Evolutionary conservation across 2,329 filamentous ascomycete species (phyloP), one percentile per base, ranked within the genome.

Genomic region (Cytospora schulzeri): DNA sequence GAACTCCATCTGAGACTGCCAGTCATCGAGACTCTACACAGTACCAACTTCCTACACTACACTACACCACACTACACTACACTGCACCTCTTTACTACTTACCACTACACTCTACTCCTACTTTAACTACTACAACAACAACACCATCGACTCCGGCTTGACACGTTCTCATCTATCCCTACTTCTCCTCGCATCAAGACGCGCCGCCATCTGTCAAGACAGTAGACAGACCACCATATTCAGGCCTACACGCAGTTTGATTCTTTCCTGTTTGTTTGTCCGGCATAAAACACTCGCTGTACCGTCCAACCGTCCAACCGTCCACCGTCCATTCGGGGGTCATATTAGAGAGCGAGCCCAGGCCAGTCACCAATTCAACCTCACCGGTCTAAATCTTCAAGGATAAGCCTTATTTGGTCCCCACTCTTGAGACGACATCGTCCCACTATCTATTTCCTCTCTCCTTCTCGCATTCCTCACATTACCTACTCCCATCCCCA

Each of bases 401-500:
- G 50, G 35, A 26, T n/a, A 19, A 22, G 15, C 24, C 33, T 41
- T 22, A 53, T 14, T 48, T 17, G 58, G 54, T 51, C 38, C 59
- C 2, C 29, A 35, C 59, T 55, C 60, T 35, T 58, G 29, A 52
- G 24, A 58, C 59, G 33, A 38, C 59, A 56, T 50, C 48, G 55
- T 58, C 28, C 51, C 60, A 50, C 50, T 6, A n/a, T 9, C 9
- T 1, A 22, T 12, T 14, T 2, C 3, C 22, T 22, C 12, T 15
- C 22, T 24, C 51, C 29, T 50, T 22, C 14, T 60, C 8, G 24
- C 31, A n/a, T 28, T 2, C 9, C 26, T 12, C 17, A 35, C 45
- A 35, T 33, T 24, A n/a, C 9, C n/a, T 31, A 9, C 29, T 35
- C 45, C 29, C 22, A n/a, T 28, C 14, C 12, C 17, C 50, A 24